Evolutionary conservation across 805 yeast species (phyloP).

Genomic region (Schwanniomyces vanrijiae): DNA sequence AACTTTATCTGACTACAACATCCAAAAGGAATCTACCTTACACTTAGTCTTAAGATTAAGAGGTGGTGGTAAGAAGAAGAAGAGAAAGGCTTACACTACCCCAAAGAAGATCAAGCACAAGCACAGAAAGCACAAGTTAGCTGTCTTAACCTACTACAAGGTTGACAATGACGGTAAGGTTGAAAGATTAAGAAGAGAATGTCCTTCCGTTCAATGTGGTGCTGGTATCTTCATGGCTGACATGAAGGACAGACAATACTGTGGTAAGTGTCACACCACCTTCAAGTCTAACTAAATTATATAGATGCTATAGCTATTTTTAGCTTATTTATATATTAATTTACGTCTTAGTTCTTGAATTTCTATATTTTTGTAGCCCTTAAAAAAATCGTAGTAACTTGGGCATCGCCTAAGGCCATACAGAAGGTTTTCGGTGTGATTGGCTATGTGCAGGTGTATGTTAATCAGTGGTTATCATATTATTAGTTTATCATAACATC

Average conservation of each 20-base stretch:
- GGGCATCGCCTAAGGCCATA: no score
- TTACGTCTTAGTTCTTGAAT: background rate
- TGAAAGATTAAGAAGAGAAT: slow-evolving; percentile 98
- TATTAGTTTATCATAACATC: background rate
- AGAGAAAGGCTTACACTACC: slow-evolving; percentile 99
- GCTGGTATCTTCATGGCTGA: slow-evolving; percentile 99
- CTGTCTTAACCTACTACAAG: slow-evolving; percentile 99
- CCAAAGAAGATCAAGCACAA: slow-evolving; percentile 99
- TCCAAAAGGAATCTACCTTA: slow-evolving; percentile 98
- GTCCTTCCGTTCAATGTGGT: slow-evolving; percentile 91
- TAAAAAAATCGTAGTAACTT: no score
- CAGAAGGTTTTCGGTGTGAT: background rate
- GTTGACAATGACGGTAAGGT: slow-evolving; percentile 98
- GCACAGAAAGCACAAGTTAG: slow-evolving; percentile 99
- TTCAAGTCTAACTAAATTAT: slow-evolving; percentile 48
- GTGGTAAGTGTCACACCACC: slow-evolving; percentile 99
- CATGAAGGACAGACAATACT: slow-evolving; percentile 98
- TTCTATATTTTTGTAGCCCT: background rate
- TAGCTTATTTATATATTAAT: background rate
- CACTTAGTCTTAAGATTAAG: slow-evolving; percentile 96
- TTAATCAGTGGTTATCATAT: background rate
- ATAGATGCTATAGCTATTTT: background rate
- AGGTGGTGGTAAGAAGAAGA: slow-evolving; percentile 99
- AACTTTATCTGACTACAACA: slow-evolving; percentile 98
- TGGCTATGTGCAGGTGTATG: background rate